These are phyloP conservation scores for Knoxdaviesia capensis DNA, from an alignment of 2,329 filamentous ascomycete species.

Conservation along the genomic window DNA sequence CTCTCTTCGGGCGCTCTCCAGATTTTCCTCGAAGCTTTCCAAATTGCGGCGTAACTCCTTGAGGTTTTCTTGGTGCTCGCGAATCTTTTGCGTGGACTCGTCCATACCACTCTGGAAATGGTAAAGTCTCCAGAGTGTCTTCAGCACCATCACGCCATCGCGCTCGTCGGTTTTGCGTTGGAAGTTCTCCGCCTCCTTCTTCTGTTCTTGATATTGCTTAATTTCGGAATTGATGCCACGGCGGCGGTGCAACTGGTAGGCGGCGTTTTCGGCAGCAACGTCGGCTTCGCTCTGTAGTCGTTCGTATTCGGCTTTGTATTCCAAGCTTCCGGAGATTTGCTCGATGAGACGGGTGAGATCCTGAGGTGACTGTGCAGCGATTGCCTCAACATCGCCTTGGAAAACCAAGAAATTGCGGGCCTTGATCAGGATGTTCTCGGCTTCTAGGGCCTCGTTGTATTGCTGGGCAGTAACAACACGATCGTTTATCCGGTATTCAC, in stretches of 20 bases:
- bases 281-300: conserved; percentile 71
- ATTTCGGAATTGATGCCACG: conserved; percentile 95
- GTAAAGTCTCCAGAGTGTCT: conserved; percentile 91
- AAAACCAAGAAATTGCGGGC: conserved; percentile 96
- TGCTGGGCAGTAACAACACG: conserved; percentile 70
- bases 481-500: conserved; percentile 95
- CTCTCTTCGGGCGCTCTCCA: conserved; percentile 69
- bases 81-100: conserved; percentile 73
- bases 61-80: conserved; percentile 82
- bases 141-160: conserved; percentile 77
- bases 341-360: conserved; percentile 88
- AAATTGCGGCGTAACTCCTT: conserved; percentile 82
- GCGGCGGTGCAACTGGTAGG: conserved; percentile 70
- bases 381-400: conserved; percentile 92
- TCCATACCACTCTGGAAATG: conserved; percentile 90
- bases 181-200: conserved; percentile 85
- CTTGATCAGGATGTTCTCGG: conserved; percentile 94
- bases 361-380: conserved; percentile 84
- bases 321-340: conserved; percentile 89
- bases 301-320: conserved; percentile 90
- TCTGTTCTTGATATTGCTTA: conserved; percentile 93
- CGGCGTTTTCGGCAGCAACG: conserved; percentile 72
- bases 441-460: conserved; percentile 83
- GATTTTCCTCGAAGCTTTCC: conserved; percentile 58
- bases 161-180: conserved; percentile 78